Evolutionary conservation across 148 eudicot species (phyloP), one percentile per base, ranked within the genome.

Genomic region (Rhododendron molle): DNA sequence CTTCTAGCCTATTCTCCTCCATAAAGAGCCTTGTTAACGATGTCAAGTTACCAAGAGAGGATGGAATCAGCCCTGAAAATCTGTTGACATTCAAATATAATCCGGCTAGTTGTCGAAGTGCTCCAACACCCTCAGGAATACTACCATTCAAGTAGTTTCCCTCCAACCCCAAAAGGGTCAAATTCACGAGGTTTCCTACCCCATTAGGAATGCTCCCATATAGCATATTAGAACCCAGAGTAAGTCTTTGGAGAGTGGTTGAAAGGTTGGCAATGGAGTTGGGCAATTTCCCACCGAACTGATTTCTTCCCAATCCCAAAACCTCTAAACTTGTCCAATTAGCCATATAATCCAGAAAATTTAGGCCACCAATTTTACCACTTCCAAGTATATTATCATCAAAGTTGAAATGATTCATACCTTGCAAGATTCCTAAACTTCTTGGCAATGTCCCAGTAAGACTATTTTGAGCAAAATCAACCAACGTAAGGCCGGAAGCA

Each of bases 61-160:
- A 16, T 1, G 93, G 93, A 21, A 91, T 83, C 3, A 2, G 34
- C 20, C 89, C 90, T 1, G 85, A 69, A 11, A 93, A 46, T 18
- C 38, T 83, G 71, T 90, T 91, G 16, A 5, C 7, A 2, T 28
- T n/a, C 4, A 90, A 11, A 43, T 28, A 3, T 38, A 85, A 47
- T 79, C 34, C 47, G 6, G 26, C 11, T 34, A 90, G 58, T 1
- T 8, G 2, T 36, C 44, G 58, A 54, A 91, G 78, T 34, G 74
- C 69, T 7, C 87, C 81, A 5, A 86, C 18, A 58, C 28, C 50
- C n/a, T 40, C 30, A 0, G 87, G 74, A 73, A 86, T 16, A 4
- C 69, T 26, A 7, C 87, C 38, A 14, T 5, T 50, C 16, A 80
- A 50, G 26, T 26, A 18, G 43, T 80, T 80, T 0, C 9, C 23